phyloP scores from a whole-genome alignment of 1,139 yeast genomes.

The Scheffersomyces insectosa region DNA sequence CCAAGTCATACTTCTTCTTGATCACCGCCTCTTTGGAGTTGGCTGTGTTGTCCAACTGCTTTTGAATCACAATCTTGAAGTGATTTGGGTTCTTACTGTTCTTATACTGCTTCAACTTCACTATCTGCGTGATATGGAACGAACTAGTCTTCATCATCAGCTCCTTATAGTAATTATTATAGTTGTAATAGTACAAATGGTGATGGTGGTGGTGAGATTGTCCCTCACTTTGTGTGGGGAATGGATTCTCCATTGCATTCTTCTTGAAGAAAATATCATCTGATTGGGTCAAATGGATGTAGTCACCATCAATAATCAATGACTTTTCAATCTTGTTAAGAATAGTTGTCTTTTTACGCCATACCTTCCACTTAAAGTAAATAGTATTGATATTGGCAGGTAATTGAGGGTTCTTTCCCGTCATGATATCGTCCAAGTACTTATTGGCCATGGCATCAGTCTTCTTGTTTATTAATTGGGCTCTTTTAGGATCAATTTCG shows the following conservation, averaged over 20 bases:
- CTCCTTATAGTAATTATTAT: constrained; percentile 39
- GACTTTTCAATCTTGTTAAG: constrained; percentile 80
- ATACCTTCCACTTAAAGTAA: constrained; percentile 67
- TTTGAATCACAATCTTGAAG: constrained; percentile 80
- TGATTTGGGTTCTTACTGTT: constrained; percentile 66
- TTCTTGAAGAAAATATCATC: constrained; percentile 56
- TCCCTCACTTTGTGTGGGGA: constrained; percentile 12
- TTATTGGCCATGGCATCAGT: constrained; percentile 20
- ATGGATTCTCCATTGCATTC: constrained; percentile 40
- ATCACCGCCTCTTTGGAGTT: constrained; percentile 28
- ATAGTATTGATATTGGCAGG: constrained; percentile 42
- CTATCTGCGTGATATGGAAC: constrained; percentile 80
- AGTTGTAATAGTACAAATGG: constrained; percentile 56
- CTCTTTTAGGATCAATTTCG: neutral
- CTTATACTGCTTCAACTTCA: constrained; percentile 72
- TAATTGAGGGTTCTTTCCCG: constrained; percentile 32
- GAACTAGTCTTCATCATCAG: constrained; percentile 76
- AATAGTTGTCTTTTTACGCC: constrained; percentile 86
- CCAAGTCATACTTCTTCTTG: constrained; percentile 80
- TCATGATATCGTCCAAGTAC: constrained; percentile 38
- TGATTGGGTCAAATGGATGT: constrained; percentile 84
- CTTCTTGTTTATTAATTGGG: neutral
- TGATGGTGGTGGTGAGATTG: constrained; percentile 33
- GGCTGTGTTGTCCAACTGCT: constrained; percentile 50
- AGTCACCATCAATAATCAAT: constrained; percentile 89